Base-by-base conservation (phyloP, 441 rosid genomes). In the Corymbia calophylla region DNA sequence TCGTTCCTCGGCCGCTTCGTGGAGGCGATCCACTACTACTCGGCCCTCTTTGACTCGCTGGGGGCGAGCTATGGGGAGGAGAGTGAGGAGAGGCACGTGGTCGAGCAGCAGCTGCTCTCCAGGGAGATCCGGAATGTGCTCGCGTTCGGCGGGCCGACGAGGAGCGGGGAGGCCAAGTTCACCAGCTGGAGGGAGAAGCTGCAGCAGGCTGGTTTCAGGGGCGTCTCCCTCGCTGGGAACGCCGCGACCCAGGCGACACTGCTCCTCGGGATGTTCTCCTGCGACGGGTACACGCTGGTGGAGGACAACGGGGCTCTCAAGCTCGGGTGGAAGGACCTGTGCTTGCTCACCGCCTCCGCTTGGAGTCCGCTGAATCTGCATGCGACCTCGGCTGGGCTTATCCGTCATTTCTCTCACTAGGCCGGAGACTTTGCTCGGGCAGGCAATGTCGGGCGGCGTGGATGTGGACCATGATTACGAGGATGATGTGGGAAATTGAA, bases 321-420 rank as follows among this genome's bases (percentile, higher is more conserved):
- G 92, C 97, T 98, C 55, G 99, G 99, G 21, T 98, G 99, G 99
- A 98, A 98, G 91, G 99, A 98, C 90, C 98, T 98, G 51, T 98
- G 99, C 84, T 94, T 98, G 94, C 97, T 98, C 25, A 98, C 99
- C 81, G 99, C 99, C 84, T 98, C 99, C 13, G 99, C 99, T 25
- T 98, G 99, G 99, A 93, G 97, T 35, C 99, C 99, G 51, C n/a
- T 77, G 51, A 77, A 77, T 53, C 91, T 93, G 56, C 93, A 92
- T 51, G 90, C 66, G 17, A 10, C 92, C 70, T 19, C 48, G 10
- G 87, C 89, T 15, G 60, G 64, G 66, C 82, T 86, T 47, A 17
- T 89, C 73, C 87, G 86, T 54, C 90, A 89, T n/a, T 89, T 56
- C n/a, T 29, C 89, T 64, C 92, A 86, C 73, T 89, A 70, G 86